Evolutionary conservation across 23 red algal species (phyloP), one percentile per base, ranked within the genome.

Genomic region (Gracilaria domingensis): DNA sequence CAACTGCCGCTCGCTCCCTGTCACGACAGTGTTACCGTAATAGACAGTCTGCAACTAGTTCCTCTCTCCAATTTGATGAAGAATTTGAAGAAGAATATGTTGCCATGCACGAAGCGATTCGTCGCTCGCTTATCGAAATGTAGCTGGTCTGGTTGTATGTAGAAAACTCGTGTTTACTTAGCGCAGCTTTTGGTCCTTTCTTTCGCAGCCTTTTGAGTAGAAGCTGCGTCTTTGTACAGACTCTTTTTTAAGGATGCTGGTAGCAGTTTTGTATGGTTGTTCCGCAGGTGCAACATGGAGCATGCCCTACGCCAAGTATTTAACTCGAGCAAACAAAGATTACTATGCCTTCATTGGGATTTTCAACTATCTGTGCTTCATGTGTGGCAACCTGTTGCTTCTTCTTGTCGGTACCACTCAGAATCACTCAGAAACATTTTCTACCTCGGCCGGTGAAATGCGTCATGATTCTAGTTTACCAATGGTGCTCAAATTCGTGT

Each of bases 51-150:
- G 72, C 40, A 25, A 45, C 6, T 35, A 77, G n/a, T 50, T 77
- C 72, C 20, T 77, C 72, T 48, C 72, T 77, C 4, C 72, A 77
- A 30, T 50, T 77, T 51, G 26, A 30, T 20, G 40, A 77, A 77
- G 61, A 85, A 20, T 51, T 77, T 20, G 45, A 51, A 4, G 40
- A 77, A 28, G 81, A 85, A 30, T 51, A 70, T 23, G 59, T 67
- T 44, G 39, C 33, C 5, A 65, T 85, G 59, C 44, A 71, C 59
- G 60, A 85, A 66, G 81, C 81, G 51, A 85, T 85, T 48, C 60
- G 81, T 32, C 59, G 81, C 42, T 85, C 81, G 81, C 81, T 85
- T 44, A 69, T 85, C 47, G 81, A 85, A 49, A 85, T 85, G 58
- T 85, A 67, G 60, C 29, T 61, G 40, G 33, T 50, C 28, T 50